These are phyloP conservation scores for Mycena rosella DNA, from an alignment of 768 basidiomycete species.

Conservation along the genomic window DNA sequence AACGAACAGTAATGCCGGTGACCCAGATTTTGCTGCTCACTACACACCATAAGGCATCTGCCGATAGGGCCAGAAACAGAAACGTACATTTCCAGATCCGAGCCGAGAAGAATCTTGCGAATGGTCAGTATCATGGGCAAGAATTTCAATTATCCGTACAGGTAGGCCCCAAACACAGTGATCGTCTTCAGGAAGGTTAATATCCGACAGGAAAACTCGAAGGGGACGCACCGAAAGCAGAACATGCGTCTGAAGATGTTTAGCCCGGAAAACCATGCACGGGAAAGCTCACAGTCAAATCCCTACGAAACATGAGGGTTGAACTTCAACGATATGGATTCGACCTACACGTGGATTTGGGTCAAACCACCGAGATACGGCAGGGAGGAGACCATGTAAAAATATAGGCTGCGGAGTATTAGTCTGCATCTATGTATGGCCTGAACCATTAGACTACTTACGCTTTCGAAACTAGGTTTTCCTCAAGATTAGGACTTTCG, in stretches of 20 bases:
- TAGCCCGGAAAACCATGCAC: background rate
- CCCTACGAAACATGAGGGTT: background rate
- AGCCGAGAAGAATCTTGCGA: background rate
- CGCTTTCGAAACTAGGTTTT: conserved; percentile 11
- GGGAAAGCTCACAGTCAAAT: conserved; percentile 1
- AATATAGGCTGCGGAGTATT: background rate
- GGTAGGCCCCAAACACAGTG: background rate
- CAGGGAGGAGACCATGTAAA: background rate
- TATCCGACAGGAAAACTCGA: background rate
- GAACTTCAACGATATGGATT: background rate
- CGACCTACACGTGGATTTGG: background rate
- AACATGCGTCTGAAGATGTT: background rate
- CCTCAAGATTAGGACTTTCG: background rate
- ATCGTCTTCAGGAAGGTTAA: background rate
- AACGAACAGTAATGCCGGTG: background rate
- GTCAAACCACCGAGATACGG: background rate
- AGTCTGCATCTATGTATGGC: too few relatives aligned
- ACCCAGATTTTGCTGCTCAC: conserved; percentile 1
- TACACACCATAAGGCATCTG: background rate
- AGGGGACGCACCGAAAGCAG: background rate
- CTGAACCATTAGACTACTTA: background rate
- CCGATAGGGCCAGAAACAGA: too few relatives aligned
- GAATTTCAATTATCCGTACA: background rate
- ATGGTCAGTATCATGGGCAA: background rate
- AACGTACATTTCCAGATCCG: conserved; percentile 10